phyloP scores from a whole-genome alignment of 2,329 filamentous ascomycete genomes.

The Calonectria pseudoreteaudii region DNA sequence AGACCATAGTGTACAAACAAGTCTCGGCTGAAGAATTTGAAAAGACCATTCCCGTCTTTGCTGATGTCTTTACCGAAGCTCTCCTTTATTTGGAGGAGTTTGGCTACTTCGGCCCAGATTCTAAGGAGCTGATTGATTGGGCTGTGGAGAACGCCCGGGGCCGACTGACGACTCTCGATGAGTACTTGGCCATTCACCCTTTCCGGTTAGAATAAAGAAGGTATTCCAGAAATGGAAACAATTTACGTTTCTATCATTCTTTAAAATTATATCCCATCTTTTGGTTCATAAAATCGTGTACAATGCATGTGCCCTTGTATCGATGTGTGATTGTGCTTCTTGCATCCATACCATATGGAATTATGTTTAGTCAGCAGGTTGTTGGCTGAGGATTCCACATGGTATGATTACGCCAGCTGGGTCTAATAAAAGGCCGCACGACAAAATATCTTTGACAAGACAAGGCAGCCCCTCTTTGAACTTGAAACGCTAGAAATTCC shows the following conservation, averaged over 20 bases:
- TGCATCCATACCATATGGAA: too few species aligned
- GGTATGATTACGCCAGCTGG: too few species aligned
- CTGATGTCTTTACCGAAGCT: slow-evolving; percentile 25
- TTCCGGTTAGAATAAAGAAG: slow-evolving; percentile 14
- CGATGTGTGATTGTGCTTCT: too few species aligned
- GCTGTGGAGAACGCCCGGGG: slow-evolving; percentile 34
- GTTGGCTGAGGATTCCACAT: too few species aligned
- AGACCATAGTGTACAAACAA: slow-evolving; percentile 43
- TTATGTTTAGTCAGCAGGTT: too few species aligned
- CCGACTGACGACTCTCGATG: slow-evolving; percentile 34
- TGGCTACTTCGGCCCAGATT: slow-evolving; percentile 36
- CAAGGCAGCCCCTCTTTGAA: too few species aligned
- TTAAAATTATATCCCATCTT: not conserved
- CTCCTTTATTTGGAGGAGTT: slow-evolving; percentile 32
- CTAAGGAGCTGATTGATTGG: slow-evolving; percentile 36
- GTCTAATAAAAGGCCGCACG: too few species aligned
- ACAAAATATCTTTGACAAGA: too few species aligned
- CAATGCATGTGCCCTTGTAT: too few species aligned
- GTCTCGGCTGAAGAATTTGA: slow-evolving; percentile 34
- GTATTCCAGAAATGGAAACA: not conserved
- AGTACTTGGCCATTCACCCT: slow-evolving; percentile 33
- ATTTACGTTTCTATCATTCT: not conserved
- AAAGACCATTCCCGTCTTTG: slow-evolving; percentile 19
- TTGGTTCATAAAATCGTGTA: too few species aligned
- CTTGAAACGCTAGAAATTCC: too few species aligned